Evolutionary conservation across 2,329 filamentous ascomycete genomes (phyloP).

Genomic region (Raffaelea albimanens): DNA sequence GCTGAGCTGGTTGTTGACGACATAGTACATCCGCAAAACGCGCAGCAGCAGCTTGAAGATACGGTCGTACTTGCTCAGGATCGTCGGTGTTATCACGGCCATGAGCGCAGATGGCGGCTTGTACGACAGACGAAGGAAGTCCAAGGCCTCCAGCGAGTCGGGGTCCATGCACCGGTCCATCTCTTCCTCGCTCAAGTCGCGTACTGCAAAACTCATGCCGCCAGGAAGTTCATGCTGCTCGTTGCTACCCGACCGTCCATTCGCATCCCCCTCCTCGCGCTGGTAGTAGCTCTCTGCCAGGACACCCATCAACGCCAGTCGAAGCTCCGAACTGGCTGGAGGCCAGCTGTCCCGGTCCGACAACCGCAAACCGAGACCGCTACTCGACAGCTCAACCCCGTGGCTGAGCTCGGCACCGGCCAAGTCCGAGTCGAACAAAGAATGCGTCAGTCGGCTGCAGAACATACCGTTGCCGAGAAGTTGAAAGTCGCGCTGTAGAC

Average conservation of each 20-base stretch:
- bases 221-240: constrained; percentile 44
- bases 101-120: constrained; percentile 63
- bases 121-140: constrained; percentile 84
- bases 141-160: constrained; percentile 75
- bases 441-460: constrained; percentile 66
- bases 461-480: constrained; percentile 81
- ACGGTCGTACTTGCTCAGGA: constrained; percentile 72
- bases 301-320: constrained; percentile 78
- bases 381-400: constrained; percentile 59
- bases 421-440: constrained; percentile 76
- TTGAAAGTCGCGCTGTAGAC: constrained; percentile 69
- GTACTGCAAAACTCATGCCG: constrained; percentile 72
- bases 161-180: constrained; percentile 78
- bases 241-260: constrained; percentile 8
- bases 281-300: constrained; percentile 62
- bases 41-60: constrained; percentile 75
- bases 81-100: constrained; percentile 60
- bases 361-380: constrained; percentile 73
- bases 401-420: constrained; percentile 63
- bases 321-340: constrained; percentile 86
- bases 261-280: constrained; percentile 6
- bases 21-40: constrained; percentile 68
- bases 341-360: constrained; percentile 81
- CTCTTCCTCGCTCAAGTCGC: constrained; percentile 68
- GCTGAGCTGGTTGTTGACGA: constrained; percentile 53